Evolutionary conservation across 164 flowering plant species (phyloP), one percentile per base, ranked within the genome.

Genomic region (Liriodendron chinense): DNA sequence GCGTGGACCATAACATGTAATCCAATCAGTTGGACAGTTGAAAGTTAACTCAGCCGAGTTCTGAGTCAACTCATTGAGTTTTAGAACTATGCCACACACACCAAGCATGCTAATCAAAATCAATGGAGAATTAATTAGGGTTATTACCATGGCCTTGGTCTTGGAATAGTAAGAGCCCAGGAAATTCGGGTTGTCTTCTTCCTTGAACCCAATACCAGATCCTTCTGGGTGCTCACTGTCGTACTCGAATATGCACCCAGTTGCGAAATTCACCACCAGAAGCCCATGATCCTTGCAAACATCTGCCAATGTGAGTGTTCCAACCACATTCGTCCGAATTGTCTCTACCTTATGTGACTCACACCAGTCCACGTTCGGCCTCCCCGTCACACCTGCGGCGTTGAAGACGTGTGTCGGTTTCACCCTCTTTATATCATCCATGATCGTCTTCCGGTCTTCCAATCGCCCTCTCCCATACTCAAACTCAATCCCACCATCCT

Each of bases 101-200:
- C 5, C 43, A 34, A 34, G 43, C 43, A 34, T 34, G 0, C 43
- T 7, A 22, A 62, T 56, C 23, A 48, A 13, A 12, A 28, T 14
- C 0, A 34, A 66, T 9, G 23, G 34, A 18, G 8, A 66, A 34
- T 14, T 7, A 66, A 34, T 14, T 7, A 34, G 43, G 18, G 16
- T 71, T 25, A 3, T 72, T 76, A 80, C 83, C 80, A 80, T 80
- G 26, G 83, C 80, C 65, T 80, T 80, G 72, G 82, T 80, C 80
- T 80, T 80, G 10, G 82, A 80, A 53, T 80, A 80, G 66, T 74
- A 80, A 56, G 83, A 80, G 43, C 83, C 78, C 26, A 47, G 71
- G 78, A 80, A 80, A 68, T 80, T 80, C 1, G 80, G 75, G 75
- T 68, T 80, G 75, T 80, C 80, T 68, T 80, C 80, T 47, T 80